Evolutionary conservation across 2,329 filamentous ascomycete species (phyloP), one percentile per base, ranked within the genome.

Genomic region (Calonectria ilicicola): DNA sequence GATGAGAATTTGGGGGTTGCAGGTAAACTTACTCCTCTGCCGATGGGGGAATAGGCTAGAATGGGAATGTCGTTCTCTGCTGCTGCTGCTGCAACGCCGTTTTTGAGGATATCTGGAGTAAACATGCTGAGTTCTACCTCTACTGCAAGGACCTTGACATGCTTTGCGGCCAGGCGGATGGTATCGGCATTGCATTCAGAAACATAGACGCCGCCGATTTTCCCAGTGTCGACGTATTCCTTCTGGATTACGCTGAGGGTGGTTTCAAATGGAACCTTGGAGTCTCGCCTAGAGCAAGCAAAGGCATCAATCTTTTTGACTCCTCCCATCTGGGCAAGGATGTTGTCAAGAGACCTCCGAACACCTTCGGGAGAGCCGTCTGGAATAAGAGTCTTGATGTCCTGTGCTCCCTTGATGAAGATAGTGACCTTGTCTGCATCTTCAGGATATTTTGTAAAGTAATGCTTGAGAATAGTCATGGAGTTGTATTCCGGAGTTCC

Each of bases 1-100:
- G 5, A 5, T 23, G 12, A 3, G 1, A 27, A 49, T 15, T 12
- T 14, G 3, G 12, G 6, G 10, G 6, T 27, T n/a, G 10, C 40
- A 35, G 32, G 19, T 63, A 47, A 21, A 81, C 84, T 77, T 81
- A 86, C 84, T 1, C 88, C 88, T 27, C 89, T 85, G 3, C 93
- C 92, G 0, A 95, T 85, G 0, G 94, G 94, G 53, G 92, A 92
- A 83, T 95, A 96, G 0, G 92, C 93, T 44, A 95, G 83, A 56
- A 96, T 85, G 0, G 93, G 92, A 72, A 96, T 95, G 49, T 87
- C 85, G 53, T 93, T 82, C 80, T 96, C 88, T 0, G 86, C 87
- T 78, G 91, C 93, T 0, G 90, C 87, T 2, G 85, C 85, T 3
- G 87, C 86, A 42, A 91, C 83, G 2, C 89, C 89, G 75, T 90